Base-by-base conservation (phyloP, 306 rosid species). In the Sechiopsis laciniata region DNA sequence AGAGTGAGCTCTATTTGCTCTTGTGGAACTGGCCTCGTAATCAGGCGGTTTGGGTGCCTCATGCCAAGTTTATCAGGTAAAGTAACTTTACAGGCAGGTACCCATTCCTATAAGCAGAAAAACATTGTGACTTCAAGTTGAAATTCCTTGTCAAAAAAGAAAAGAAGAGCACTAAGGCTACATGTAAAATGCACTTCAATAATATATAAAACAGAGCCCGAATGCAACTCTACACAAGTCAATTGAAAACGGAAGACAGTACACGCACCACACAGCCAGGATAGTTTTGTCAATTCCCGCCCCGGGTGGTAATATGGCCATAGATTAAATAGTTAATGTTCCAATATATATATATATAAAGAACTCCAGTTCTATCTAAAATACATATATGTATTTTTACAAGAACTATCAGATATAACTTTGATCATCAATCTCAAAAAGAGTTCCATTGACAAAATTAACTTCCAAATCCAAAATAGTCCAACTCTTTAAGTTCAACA, bases 41-140 rank as follows among this genome's bases (percentile, higher is more conserved):
- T 86, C 19, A 85, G 81, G 40, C 99, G 95, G 60, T 84, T 87
- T n/a, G 81, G 66, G 81, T 79, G 88, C 79, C 97, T 88, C 88
- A 94, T 86, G 72, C 88, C 95, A 78, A 91, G 89, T 82, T 91
- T 94, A 82, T 94, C 97, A 21, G 88, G 91, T 88, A 83, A 70
- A 66, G 99, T 96, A 50, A 82, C 78, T 86, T 87, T 94, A 78
- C 76, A 84, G 77, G 95, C 87, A 16, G 92, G 91, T 74, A 94
- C 78, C 97, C 97, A 89, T 82, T 94, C 99, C 99, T 94, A 80
- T 76, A 86, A 66, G 71, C 73, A 58, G 54, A 75, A 80, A 52
- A 57, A 57, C 37, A 22, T 8, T 46, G 50, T 32, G 2, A 20
- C 56, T 74, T 57, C 20, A 62, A 35, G 68, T 35, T 26, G 65